These are phyloP conservation scores for Cyberlindnera petersonii DNA, from an alignment of 805 yeast genomes.

Conservation along the genomic window DNA sequence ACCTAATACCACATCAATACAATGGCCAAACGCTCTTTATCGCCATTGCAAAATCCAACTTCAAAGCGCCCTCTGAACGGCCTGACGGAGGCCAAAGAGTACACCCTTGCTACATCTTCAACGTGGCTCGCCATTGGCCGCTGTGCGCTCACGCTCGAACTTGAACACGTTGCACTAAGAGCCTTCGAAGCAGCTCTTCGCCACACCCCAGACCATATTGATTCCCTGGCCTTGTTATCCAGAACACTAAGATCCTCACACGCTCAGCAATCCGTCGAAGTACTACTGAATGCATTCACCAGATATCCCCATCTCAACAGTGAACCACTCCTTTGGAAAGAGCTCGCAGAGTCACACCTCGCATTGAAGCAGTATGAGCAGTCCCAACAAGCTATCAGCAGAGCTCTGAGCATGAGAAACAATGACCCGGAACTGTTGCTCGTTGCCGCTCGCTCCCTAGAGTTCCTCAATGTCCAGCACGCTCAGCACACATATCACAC, in stretches of 20 bases:
- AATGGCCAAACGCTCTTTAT: constrained; percentile 22
- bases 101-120: constrained; percentile 14
- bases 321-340: constrained; percentile 41
- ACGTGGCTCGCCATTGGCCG: constrained; percentile 25
- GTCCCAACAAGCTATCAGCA: constrained; percentile 46
- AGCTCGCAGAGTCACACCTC: constrained; percentile 49
- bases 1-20: not conserved
- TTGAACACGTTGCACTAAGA: constrained; percentile 18
- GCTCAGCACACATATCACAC: constrained; percentile 46
- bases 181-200: constrained; percentile 24
- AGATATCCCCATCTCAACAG: constrained; percentile 36
- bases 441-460: constrained; percentile 45
- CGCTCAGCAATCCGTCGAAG: constrained; percentile 22
- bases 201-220: constrained; percentile 24
- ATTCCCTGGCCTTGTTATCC: constrained; percentile 17
- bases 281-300: constrained; percentile 20
- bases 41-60: constrained; percentile 16
- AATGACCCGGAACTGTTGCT: constrained; percentile 46
- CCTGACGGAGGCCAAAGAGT: constrained; percentile 10
- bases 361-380: constrained; percentile 45
- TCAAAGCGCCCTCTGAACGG: constrained; percentile 17
- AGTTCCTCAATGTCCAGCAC: constrained; percentile 39
- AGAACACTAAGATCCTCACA: constrained; percentile 17
- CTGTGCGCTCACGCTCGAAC: constrained; percentile 23
- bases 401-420: constrained; percentile 37